Conservation (phyloP, 805 yeast species). For the Hanseniaspora valbyensis region DNA sequence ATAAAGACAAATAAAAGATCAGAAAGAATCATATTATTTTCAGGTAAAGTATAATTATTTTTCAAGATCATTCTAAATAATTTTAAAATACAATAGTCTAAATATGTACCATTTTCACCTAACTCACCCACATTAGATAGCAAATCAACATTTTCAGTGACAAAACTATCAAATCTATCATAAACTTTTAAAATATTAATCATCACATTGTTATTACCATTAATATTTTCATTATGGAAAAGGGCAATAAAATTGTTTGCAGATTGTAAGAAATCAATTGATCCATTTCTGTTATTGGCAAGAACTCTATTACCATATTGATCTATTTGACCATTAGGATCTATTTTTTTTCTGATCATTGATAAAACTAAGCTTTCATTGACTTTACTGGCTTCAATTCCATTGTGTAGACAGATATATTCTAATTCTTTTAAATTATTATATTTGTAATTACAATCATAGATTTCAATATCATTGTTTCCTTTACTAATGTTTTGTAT, state of each 20-base stretch:
- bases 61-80: slow-evolving; percentile 9
- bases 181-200: slow-evolving; percentile 11
- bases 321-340: slow-evolving; percentile 5
- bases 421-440: slow-evolving; percentile 12
- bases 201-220: slow-evolving; percentile 10
- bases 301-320: slow-evolving; percentile 7
- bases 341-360: slow-evolving; percentile 9
- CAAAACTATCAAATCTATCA: slow-evolving; percentile 15
- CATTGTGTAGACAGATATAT: slow-evolving; percentile 13
- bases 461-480: not conserved
- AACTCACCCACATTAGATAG: not conserved
- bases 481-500: slow-evolving; percentile 4
- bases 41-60: slow-evolving; percentile 3
- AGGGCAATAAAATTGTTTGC: slow-evolving; percentile 10
- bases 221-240: slow-evolving; percentile 9
- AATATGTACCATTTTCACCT: slow-evolving; percentile 1
- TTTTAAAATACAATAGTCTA: slow-evolving; percentile 12
- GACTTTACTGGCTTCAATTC: slow-evolving; percentile 4
- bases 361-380: slow-evolving; percentile 5
- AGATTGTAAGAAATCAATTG: slow-evolving; percentile 5
- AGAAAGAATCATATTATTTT: not conserved
- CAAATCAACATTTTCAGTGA: slow-evolving; percentile 1
- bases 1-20: slow-evolving; percentile 4
- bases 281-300: not conserved
- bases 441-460: slow-evolving; percentile 10